Evolutionary conservation across 2,329 filamentous ascomycete species (phyloP).

Genomic region (Seiridium unicorne): DNA sequence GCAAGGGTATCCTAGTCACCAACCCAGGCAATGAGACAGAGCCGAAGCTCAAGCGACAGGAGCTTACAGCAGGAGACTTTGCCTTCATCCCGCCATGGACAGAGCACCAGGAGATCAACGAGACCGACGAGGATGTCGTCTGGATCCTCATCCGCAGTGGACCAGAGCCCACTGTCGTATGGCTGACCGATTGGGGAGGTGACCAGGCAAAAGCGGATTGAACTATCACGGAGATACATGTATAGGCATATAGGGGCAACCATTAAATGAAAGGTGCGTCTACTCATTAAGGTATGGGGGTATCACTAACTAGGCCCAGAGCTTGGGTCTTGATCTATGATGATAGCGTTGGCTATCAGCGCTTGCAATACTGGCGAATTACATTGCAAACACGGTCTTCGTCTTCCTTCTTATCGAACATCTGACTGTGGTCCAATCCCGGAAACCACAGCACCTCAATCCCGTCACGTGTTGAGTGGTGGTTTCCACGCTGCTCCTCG

Average conservation of each 20-base stretch:
- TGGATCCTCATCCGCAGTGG: slow-evolving; percentile 68
- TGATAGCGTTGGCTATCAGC: background rate
- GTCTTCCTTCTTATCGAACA: slow-evolving; percentile 42
- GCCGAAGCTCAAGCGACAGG: slow-evolving; percentile 44
- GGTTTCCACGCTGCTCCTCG: slow-evolving; percentile 14
- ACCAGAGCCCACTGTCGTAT: slow-evolving; percentile 58
- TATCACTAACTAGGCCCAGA: no score
- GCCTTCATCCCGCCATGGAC: slow-evolving; percentile 68
- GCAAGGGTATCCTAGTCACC: slow-evolving; percentile 59
- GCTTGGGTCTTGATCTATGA: background rate
- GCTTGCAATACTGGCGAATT: slow-evolving; percentile 23
- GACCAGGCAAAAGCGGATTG: slow-evolving; percentile 32
- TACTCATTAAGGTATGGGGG: no score
- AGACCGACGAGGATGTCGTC: slow-evolving; percentile 55
- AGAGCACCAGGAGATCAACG: slow-evolving; percentile 70
- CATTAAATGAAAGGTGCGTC: no score
- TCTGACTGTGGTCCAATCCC: slow-evolving; percentile 62
- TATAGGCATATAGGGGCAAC: no score
- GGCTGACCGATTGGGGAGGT: slow-evolving; percentile 62
- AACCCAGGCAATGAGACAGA: slow-evolving; percentile 51
- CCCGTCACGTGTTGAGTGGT: slow-evolving; percentile 29
- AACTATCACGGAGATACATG: background rate
- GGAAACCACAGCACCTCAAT: slow-evolving; percentile 61
- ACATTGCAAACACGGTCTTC: slow-evolving; percentile 24
- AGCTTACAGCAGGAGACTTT: slow-evolving; percentile 64